Evolutionary conservation across 2,329 filamentous ascomycete species (phyloP).

Genomic region (Atkinsonella hypoxylon): DNA sequence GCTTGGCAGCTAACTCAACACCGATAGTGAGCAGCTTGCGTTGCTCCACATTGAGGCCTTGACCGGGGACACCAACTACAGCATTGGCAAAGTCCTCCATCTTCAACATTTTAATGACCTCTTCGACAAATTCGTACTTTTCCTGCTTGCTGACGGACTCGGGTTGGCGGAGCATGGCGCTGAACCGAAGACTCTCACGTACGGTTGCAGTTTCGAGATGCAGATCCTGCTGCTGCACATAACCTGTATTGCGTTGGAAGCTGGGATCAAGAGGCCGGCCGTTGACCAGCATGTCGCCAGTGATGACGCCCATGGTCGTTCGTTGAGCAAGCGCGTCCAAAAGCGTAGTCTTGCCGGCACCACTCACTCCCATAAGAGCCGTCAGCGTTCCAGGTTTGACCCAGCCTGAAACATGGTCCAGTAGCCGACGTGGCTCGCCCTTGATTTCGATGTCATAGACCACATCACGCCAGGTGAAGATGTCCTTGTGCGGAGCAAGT

Average conservation of each 20-base stretch:
- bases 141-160: constrained; percentile 39
- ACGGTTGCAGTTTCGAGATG: constrained; percentile 65
- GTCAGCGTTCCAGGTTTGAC: constrained; percentile 82
- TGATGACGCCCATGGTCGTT: constrained; percentile 49
- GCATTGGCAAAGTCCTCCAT: constrained; percentile 57
- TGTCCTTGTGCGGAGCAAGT: constrained; percentile 34
- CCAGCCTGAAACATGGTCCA: constrained; percentile 77
- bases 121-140: constrained; percentile 50
- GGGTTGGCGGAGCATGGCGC: constrained; percentile 46
- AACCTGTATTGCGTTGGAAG: constrained; percentile 65
- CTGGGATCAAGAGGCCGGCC: constrained; percentile 41
- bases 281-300: constrained; percentile 55
- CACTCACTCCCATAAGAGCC: constrained; percentile 56
- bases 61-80: constrained; percentile 50
- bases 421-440: constrained; percentile 52
- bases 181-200: constrained; percentile 41
- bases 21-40: constrained; percentile 51
- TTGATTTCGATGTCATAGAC: constrained; percentile 65
- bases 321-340: constrained; percentile 33
- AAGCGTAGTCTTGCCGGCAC: constrained; percentile 32
- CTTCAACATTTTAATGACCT: constrained; percentile 53
- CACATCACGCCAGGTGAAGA: constrained; percentile 72
- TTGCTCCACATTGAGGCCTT: constrained; percentile 49
- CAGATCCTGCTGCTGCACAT: constrained; percentile 87
- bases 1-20: constrained; percentile 45